phyloP scores from a whole-genome alignment of 768 basidiomycete genomes.

The Rhizopogon rudus region DNA sequence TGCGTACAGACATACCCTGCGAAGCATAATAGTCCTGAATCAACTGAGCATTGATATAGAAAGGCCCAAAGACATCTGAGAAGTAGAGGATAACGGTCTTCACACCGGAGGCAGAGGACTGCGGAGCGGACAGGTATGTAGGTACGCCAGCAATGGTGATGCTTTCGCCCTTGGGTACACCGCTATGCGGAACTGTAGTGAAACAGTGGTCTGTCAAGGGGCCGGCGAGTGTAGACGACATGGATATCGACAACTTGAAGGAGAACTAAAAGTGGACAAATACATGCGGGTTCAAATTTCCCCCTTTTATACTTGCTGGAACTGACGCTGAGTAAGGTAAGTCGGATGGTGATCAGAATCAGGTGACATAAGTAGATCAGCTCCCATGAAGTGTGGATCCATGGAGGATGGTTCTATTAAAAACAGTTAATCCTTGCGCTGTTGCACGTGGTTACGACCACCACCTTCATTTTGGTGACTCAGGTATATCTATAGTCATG shows the following conservation, averaged over 20 bases:
- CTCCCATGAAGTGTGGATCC: too few species aligned
- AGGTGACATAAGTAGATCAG: too few species aligned
- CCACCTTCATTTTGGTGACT: too few species aligned
- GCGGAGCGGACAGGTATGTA: constrained; percentile 53
- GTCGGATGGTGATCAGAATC: too few species aligned
- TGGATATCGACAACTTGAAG: not conserved
- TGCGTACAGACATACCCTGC: constrained; percentile 35
- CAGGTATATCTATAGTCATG: too few species aligned
- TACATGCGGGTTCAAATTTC: not conserved
- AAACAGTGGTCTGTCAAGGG: constrained; percentile 50
- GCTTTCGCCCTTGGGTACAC: constrained; percentile 39
- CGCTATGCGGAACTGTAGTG: constrained; percentile 45
- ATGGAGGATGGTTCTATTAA: too few species aligned
- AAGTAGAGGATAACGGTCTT: constrained; percentile 52
- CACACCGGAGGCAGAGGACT: constrained; percentile 15
- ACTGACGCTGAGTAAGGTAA: too few species aligned
- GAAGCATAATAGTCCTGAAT: constrained; percentile 62
- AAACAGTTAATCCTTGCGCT: too few species aligned
- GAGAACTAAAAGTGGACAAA: not conserved
- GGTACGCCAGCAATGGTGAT: constrained; percentile 32
- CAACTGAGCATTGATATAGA: constrained; percentile 53
- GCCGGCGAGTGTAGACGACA: constrained; percentile 19
- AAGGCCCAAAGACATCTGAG: constrained; percentile 55
- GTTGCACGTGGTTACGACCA: too few species aligned
- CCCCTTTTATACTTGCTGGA: not conserved